Percentiles rank a stretch among this genome's conserved stretches.
Evolutionary conservation across 306 rosid species (phyloP).

Genomic region (Pterocarpus santalinus): DNA sequence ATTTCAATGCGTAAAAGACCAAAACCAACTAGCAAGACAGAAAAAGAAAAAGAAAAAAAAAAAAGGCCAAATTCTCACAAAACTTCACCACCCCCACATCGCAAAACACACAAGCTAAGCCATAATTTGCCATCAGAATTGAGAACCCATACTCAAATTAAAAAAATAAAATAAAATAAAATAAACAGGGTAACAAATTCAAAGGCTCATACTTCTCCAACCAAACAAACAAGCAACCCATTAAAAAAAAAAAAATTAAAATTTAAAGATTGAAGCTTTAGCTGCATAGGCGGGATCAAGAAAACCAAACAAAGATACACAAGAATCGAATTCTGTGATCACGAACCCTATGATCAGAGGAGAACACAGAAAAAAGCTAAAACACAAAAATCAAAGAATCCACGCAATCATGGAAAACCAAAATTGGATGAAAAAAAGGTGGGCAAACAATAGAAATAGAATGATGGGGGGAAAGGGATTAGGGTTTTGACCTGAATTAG

Average conservation of each 20-base stretch:
- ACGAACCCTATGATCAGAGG: conserved; percentile 43
- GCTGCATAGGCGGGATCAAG: conserved; percentile 36
- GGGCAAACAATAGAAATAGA: not conserved
- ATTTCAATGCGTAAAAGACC: conserved; percentile 11
- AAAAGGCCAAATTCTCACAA: not conserved
- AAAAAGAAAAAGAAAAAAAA: not conserved
- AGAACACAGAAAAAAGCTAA: conserved; percentile 28
- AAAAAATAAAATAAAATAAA: not conserved
- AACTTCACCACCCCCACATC: not conserved
- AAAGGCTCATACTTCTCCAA: not conserved
- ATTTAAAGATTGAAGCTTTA: not conserved
- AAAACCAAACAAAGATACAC: not conserved
- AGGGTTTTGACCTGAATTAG: conserved; percentile 1
- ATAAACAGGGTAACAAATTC: not conserved
- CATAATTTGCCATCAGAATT: not conserved
- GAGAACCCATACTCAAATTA: not conserved
- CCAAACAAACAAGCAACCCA: not conserved
- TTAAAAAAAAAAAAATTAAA: not conserved
- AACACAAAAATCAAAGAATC: conserved; percentile 5
- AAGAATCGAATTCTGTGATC: conserved; percentile 28
- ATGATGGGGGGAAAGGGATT: not conserved
- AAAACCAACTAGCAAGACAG: conserved; percentile 8
- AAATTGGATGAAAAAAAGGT: conserved; percentile 24
- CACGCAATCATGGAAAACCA: conserved; percentile 12
- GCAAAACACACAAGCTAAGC: conserved; percentile 7